Conservation (phyloP, 441 rosid species). For the Gossypium davidsonii region DNA sequence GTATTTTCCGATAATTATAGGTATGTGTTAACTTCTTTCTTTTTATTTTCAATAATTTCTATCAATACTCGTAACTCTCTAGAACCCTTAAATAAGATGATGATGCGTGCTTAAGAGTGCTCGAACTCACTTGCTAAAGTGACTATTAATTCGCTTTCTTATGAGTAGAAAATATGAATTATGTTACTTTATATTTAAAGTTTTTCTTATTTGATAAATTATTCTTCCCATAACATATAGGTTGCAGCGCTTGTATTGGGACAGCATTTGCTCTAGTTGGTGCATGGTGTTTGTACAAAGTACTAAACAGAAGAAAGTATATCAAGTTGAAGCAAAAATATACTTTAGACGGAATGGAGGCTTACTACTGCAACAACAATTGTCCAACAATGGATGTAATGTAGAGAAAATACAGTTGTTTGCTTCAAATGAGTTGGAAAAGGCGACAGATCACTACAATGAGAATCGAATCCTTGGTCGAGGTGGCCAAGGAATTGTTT, state of each 20-base stretch:
- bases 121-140: too few species aligned
- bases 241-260: not conserved
- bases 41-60: not conserved
- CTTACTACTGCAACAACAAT: not conserved
- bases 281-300: not conserved
- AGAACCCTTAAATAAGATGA: too few species aligned
- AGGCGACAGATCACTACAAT: conserved; percentile 1
- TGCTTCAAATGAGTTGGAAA: conserved; percentile 7
- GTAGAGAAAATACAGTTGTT: conserved; percentile 16
- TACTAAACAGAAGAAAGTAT: not conserved
- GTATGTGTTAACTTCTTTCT: not conserved
- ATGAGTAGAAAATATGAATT: too few species aligned
- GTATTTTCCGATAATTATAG: not conserved
- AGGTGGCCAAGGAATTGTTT: conserved; percentile 24
- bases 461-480: conserved; percentile 22
- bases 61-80: too few species aligned
- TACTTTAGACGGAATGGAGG: not conserved
- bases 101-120: too few species aligned
- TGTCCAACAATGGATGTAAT: not conserved
- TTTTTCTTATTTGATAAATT: not conserved
- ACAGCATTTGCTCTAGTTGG: not conserved
- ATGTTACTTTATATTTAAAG: not conserved
- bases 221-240: not conserved
- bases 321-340: not conserved
- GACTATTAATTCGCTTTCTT: too few species aligned